phyloP scores from a whole-genome alignment of 2,329 filamentous ascomycete genomes.

The Triangularia setosa region DNA sequence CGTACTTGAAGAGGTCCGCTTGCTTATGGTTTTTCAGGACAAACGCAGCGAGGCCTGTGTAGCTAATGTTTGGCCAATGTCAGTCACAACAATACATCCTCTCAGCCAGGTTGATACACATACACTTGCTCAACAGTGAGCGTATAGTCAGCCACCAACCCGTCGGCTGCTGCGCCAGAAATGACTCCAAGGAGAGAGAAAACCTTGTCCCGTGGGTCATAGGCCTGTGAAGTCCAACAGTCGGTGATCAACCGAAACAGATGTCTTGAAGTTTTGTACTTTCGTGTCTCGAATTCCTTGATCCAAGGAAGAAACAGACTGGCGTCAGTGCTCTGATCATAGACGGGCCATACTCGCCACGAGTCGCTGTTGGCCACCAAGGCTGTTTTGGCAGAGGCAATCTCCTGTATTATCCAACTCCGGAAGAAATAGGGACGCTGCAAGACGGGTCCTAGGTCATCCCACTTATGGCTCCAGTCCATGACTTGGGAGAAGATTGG shows the following conservation, averaged over 20 bases:
- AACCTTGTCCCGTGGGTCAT: conserved; percentile 17
- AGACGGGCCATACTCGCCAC: conserved; percentile 17
- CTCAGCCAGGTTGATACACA: not conserved
- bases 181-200: conserved; percentile 18
- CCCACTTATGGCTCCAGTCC: conserved; percentile 8
- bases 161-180: conserved; percentile 12
- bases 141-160: conserved; percentile 14
- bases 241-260: conserved; percentile 15
- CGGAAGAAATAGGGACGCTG: conserved; percentile 18
- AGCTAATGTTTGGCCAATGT: conserved; percentile 5
- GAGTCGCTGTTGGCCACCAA: conserved; percentile 8
- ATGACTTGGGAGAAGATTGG: not conserved
- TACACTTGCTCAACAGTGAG: conserved; percentile 17
- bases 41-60: conserved; percentile 15
- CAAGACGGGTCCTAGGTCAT: conserved; percentile 8
- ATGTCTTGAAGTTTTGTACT: conserved; percentile 13
- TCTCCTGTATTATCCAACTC: conserved; percentile 21
- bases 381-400: conserved; percentile 13
- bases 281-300: conserved; percentile 9
- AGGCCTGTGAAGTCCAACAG: conserved; percentile 15
- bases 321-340: not conserved
- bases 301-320: conserved; percentile 16
- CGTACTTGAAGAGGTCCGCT: conserved; percentile 11
- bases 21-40: conserved; percentile 5
- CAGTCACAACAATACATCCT: not conserved